Percentiles rank a stretch among this genome's conserved stretches.
phyloP scores from a whole-genome alignment of 108 stramenopile genomes.

The Nitzschia putrida region DNA sequence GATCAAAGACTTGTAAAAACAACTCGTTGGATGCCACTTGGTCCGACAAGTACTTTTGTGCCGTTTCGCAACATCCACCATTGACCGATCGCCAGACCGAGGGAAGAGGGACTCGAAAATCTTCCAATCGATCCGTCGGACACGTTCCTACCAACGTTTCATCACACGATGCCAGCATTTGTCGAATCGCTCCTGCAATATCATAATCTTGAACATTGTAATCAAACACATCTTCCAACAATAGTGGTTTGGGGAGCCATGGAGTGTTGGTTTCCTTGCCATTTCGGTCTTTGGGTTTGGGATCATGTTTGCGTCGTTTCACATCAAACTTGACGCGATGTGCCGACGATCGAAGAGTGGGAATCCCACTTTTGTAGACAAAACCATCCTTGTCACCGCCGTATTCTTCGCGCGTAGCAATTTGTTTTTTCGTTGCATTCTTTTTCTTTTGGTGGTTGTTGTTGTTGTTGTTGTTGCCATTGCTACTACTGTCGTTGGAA shows the following conservation, averaged over 20 bases:
- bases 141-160: slow-evolving; percentile 56
- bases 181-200: slow-evolving; percentile 48
- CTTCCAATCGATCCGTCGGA: slow-evolving; percentile 50
- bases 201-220: slow-evolving; percentile 55
- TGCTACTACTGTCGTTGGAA: neutral
- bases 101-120: slow-evolving; percentile 65
- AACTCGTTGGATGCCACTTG: slow-evolving; percentile 47
- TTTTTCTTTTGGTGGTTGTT: slow-evolving; percentile 1
- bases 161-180: slow-evolving; percentile 56
- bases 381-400: slow-evolving; percentile 30
- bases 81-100: slow-evolving; percentile 65
- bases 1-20: slow-evolving; percentile 74
- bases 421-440: slow-evolving; percentile 15
- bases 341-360: slow-evolving; percentile 77
- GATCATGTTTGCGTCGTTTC: slow-evolving; percentile 68
- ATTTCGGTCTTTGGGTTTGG: slow-evolving; percentile 53
- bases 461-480: slow-evolving; percentile 8
- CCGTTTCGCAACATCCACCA: slow-evolving; percentile 62
- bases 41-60: slow-evolving; percentile 81
- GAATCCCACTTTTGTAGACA: slow-evolving; percentile 73
- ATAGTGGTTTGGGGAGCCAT: slow-evolving; percentile 58
- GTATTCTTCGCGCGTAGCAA: slow-evolving; percentile 31
- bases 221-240: slow-evolving; percentile 47
- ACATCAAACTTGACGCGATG: slow-evolving; percentile 77
- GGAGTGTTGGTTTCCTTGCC: slow-evolving; percentile 62